A percentile compares a stretch with the other conserved stretches of the same genome.
Conservation (phyloP, 129 eudicot species). For the Rutidosis leptorrhynchoides region DNA sequence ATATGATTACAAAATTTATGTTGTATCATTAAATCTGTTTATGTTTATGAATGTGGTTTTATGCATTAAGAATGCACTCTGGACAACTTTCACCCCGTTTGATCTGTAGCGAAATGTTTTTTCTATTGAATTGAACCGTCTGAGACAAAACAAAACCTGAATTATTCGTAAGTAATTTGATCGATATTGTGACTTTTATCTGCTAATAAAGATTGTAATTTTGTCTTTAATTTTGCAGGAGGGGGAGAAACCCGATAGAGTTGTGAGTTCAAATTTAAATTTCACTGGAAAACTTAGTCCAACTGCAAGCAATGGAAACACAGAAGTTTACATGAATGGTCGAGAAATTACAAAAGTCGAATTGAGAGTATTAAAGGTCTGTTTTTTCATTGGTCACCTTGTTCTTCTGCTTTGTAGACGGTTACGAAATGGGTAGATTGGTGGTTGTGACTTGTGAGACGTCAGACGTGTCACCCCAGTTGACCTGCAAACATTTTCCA, state of each 20-base stretch:
- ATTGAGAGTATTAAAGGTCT: conserved; percentile 71
- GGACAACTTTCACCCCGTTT: background rate
- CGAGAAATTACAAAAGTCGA: conserved; percentile 92
- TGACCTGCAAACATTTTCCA: too few relatives aligned
- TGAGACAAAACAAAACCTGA: background rate
- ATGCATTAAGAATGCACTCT: background rate
- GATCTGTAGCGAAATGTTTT: background rate
- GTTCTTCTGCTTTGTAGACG: background rate
- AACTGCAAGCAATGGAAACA: conserved; percentile 85
- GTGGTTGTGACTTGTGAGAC: too few relatives aligned
- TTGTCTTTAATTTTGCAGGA: conserved; percentile 52
- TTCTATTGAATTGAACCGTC: background rate
- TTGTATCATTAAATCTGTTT: too few relatives aligned
- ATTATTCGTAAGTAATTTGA: conserved; percentile 2
- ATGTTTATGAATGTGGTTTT: background rate
- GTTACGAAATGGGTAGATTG: conserved; percentile 10
- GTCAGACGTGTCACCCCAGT: too few relatives aligned
- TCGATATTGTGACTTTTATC: background rate
- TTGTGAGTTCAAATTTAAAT: conserved; percentile 89
- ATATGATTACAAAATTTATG: background rate
- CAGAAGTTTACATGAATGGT: conserved; percentile 92
- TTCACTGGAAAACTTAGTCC: conserved; percentile 94
- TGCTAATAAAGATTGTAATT: conserved; percentile 15
- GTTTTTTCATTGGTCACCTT: conserved; percentile 7
- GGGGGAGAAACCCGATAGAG: conserved; percentile 87